These are phyloP conservation scores for Ophiostoma populinum DNA, from an alignment of 2,329 filamentous ascomycete genomes.

Conservation along the genomic window DNA sequence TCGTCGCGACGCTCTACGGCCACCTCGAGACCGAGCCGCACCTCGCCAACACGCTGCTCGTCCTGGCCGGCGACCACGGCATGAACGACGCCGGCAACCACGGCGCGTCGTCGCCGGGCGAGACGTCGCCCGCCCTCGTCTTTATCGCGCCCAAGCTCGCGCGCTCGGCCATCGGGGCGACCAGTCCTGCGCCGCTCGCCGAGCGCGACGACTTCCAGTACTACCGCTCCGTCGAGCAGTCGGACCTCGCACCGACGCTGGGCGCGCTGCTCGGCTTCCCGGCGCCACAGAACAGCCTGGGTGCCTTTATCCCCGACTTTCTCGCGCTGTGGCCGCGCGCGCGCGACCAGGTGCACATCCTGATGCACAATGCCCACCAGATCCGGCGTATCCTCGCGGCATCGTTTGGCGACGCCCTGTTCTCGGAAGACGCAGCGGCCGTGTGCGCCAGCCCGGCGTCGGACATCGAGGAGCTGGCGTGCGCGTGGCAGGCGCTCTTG, in stretches of 20 bases:
- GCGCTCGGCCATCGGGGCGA: conserved; percentile 11
- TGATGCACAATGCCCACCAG: conserved; percentile 65
- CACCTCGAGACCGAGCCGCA: conserved; percentile 56
- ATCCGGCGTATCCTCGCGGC: conserved; percentile 61
- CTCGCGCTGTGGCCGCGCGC: conserved; percentile 56
- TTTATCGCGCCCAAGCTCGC: conserved; percentile 72
- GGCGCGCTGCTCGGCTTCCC: conserved; percentile 78
- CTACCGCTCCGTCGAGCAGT: conserved; percentile 78
- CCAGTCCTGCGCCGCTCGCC: conserved; percentile 17
- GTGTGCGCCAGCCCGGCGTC: conserved; percentile 20
- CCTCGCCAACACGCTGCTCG: conserved; percentile 61
- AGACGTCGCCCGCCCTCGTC: conserved; percentile 82
- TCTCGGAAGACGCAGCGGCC: conserved; percentile 14
- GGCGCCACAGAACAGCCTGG: conserved; percentile 75
- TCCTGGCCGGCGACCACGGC: conserved; percentile 89
- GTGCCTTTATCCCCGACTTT: conserved; percentile 67
- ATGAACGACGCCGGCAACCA: conserved; percentile 99
- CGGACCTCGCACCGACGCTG: conserved; percentile 79
- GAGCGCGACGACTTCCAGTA: conserved; percentile 60
- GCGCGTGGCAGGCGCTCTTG: conserved; percentile 41
- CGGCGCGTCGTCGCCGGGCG: conserved; percentile 80
- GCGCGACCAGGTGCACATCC: conserved; percentile 44
- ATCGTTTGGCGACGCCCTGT: conserved; percentile 40
- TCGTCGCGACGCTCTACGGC: conserved; percentile 45
- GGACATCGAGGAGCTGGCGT: conserved; percentile 43